Percentiles rank a stretch among this genome's conserved stretches.
phyloP scores from a whole-genome alignment of 371 early-diverging fungal genomes.

The Fennellomyces sp. region DNA sequence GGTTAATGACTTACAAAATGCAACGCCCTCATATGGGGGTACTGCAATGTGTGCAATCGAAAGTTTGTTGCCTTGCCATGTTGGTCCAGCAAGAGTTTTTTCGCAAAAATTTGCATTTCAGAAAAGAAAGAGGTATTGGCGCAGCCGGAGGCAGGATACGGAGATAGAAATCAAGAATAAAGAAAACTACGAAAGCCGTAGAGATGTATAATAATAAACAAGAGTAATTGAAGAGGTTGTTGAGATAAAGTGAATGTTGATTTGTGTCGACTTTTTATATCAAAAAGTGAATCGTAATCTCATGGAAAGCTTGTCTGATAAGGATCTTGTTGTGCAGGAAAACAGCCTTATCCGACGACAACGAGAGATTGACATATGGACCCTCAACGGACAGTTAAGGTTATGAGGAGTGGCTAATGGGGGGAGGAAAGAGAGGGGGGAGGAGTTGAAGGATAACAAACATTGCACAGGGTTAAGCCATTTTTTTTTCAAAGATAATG shows the following conservation, averaged over 20 bases:
- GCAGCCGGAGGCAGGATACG: neutral
- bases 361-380: neutral
- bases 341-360: neutral
- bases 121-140: neutral
- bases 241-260: neutral
- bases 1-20: slow-evolving; percentile 13
- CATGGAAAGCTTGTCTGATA: neutral
- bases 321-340: neutral
- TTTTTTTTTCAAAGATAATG: too few relatives aligned
- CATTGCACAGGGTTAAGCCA: neutral
- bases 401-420: neutral
- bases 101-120: slow-evolving; percentile 16
- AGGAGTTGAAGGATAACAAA: neutral
- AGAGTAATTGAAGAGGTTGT: neutral
- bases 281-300: too few relatives aligned
- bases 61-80: slow-evolving; percentile 29
- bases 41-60: slow-evolving; percentile 10
- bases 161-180: neutral
- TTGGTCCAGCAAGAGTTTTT: slow-evolving; percentile 15
- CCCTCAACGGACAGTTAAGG: too few relatives aligned
- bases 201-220: neutral
- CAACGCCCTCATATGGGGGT: slow-evolving; percentile 24
- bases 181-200: neutral
- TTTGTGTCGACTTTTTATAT: too few relatives aligned
- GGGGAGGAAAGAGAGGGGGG: neutral